These are phyloP conservation scores for Cynara cardunculus DNA, from an alignment of 129 eudicot genomes.

Conservation along the genomic window DNA sequence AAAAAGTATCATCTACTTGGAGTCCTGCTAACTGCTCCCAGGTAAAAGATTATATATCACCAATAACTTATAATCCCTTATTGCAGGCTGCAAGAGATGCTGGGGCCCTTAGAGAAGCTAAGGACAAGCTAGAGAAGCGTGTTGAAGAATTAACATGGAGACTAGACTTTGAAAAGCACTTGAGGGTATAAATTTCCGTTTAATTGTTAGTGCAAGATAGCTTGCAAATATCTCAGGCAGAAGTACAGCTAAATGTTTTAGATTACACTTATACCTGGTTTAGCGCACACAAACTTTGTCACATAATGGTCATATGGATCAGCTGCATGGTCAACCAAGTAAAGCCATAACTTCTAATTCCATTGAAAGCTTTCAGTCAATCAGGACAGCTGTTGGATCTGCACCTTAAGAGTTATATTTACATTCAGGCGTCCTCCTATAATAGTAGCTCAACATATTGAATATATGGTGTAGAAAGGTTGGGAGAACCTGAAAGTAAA, in stretches of 20 bases:
- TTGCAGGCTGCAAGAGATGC: conserved; percentile 94
- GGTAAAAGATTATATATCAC: neutral
- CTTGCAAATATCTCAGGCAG: neutral
- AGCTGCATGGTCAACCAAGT: no score
- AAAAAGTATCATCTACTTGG: neutral
- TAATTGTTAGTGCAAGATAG: neutral
- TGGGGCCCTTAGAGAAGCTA: conserved; percentile 98
- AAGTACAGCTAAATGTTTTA: neutral
- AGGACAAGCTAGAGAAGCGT: conserved; percentile 98
- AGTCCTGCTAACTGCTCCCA: conserved; percentile 2
- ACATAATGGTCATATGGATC: neutral
- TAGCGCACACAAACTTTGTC: neutral
- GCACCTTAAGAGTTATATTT: neutral
- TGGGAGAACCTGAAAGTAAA: neutral
- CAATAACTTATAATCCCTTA: conserved; percentile 12
- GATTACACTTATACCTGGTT: neutral
- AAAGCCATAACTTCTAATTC: no score
- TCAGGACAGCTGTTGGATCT: neutral
- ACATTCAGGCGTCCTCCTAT: neutral
- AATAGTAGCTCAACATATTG: neutral
- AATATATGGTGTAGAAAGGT: neutral
- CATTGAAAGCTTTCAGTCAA: no score
- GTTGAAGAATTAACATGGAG: conserved; percentile 98
- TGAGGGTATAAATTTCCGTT: conserved; percentile 48
- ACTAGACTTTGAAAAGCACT: conserved; percentile 84